A percentile compares a stretch with the other conserved stretches of the same genome.
These are phyloP conservation scores for Microbotryum saponariae DNA, from an alignment of 1,284 basidiomycete species.

Conservation along the genomic window DNA sequence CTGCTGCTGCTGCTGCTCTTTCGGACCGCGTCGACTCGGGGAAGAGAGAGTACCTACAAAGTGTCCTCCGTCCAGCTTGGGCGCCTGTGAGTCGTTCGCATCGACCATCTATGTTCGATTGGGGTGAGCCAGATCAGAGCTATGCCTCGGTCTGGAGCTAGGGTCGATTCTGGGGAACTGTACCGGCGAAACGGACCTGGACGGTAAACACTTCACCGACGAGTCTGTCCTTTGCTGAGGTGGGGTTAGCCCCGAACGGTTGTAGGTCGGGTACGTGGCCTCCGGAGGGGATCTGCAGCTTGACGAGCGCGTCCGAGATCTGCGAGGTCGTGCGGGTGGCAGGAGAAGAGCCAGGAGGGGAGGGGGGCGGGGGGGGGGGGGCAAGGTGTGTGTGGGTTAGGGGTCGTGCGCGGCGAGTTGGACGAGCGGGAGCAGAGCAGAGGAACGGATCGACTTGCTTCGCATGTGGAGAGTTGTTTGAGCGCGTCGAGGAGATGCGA, in stretches of 20 bases:
- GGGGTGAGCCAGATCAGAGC: neutral
- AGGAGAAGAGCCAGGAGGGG: neutral
- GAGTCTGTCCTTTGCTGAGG: constrained; percentile 41
- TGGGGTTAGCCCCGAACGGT: constrained; percentile 45
- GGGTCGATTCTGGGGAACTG: too few relatives aligned
- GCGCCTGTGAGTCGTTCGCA: constrained; percentile 54
- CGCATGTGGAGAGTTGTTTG: constrained; percentile 20
- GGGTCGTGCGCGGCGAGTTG: neutral
- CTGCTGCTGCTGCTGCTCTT: neutral
- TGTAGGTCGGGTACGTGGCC: constrained; percentile 76
- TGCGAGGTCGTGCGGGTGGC: constrained; percentile 37
- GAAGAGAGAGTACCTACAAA: constrained; percentile 48
- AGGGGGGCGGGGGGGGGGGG: too few relatives aligned
- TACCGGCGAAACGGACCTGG: constrained; percentile 42
- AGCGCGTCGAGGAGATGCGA: constrained; percentile 1
- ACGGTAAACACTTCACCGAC: constrained; percentile 85
- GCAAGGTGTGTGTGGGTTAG: too few relatives aligned
- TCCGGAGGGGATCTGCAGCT: constrained; percentile 65
- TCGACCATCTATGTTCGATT: constrained; percentile 54
- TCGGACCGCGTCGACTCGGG: neutral
- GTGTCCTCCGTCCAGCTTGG: constrained; percentile 58
- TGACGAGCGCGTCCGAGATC: constrained; percentile 84
- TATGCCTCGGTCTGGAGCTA: neutral
- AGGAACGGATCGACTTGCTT: constrained; percentile 5
- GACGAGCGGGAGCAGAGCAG: neutral